Percentiles rank a stretch among this genome's conserved stretches.
phyloP scores from a whole-genome alignment of 2,329 filamentous ascomycete genomes.

The Raffaelea albimanens region DNA sequence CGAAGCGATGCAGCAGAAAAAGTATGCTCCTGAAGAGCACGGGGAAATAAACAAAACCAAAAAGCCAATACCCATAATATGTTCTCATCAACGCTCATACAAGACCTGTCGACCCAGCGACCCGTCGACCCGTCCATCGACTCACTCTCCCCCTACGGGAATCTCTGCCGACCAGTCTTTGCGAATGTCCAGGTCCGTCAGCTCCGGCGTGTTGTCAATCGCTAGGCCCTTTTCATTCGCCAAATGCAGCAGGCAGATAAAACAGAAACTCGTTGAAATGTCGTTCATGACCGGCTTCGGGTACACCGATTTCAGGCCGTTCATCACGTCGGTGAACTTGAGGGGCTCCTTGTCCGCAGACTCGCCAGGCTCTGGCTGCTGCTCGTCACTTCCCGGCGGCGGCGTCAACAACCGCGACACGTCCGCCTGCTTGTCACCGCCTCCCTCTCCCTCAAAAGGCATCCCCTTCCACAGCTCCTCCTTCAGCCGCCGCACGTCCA shows the following conservation, averaged over 20 bases:
- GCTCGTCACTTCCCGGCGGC: no score
- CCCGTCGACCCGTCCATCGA: not conserved
- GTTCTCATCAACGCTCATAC: not conserved
- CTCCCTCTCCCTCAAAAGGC: conserved; percentile 34
- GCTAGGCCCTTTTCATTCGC: conserved; percentile 87
- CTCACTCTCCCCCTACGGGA: conserved; percentile 21
- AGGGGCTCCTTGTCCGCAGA: conserved; percentile 29
- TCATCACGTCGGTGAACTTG: conserved; percentile 89
- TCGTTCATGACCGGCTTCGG: conserved; percentile 79
- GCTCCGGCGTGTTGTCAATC: conserved; percentile 54
- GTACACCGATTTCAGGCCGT: conserved; percentile 77
- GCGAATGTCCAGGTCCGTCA: conserved; percentile 51
- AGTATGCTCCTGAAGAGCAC: not conserved
- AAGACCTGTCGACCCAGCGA: not conserved
- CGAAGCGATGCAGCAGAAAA: no score
- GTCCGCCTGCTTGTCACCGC: conserved; percentile 30
- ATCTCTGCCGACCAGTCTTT: conserved; percentile 55
- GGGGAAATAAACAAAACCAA: no score
- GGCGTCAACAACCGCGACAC: conserved; percentile 12
- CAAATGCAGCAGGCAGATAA: conserved; percentile 84
- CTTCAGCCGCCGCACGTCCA: conserved; percentile 59
- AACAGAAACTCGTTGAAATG: conserved; percentile 88
- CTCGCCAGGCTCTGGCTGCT: no score
- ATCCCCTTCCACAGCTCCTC: conserved; percentile 64
- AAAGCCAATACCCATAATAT: no score